Evolutionary conservation across 1,284 basidiomycete genomes (phyloP).

Genomic region (Austropuccinia psidii): DNA sequence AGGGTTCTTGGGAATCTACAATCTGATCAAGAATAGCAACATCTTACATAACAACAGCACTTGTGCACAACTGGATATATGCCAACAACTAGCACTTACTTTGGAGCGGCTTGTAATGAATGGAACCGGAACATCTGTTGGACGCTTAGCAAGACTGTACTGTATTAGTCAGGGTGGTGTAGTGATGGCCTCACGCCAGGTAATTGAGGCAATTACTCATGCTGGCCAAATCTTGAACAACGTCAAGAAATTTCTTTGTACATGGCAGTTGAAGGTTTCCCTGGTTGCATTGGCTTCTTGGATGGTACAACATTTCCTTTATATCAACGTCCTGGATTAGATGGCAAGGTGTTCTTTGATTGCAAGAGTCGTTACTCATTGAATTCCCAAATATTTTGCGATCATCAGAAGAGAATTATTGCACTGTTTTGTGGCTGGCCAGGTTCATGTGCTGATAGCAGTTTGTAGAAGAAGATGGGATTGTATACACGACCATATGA

Average conservation of each 20-base stretch:
- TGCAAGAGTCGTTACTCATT: not conserved
- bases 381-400: not conserved
- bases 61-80: not conserved
- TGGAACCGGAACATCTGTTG: not conserved
- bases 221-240: not conserved
- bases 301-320: not conserved
- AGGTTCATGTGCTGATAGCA: not conserved
- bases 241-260: not conserved
- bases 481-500: not conserved
- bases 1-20: no score
- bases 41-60: not conserved
- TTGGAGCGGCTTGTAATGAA: not conserved
- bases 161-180: not conserved
- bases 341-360: conserved; percentile 5
- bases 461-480: not conserved
- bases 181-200: not conserved
- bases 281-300: not conserved
- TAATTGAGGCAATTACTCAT: not conserved
- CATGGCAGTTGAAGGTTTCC: not conserved
- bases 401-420: no score
- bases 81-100: not conserved
- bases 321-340: not conserved
- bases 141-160: not conserved
- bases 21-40: no score
- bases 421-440: not conserved